Evolutionary conservation across 345 rosid species (phyloP).

Genomic region (Populus euphratica): DNA sequence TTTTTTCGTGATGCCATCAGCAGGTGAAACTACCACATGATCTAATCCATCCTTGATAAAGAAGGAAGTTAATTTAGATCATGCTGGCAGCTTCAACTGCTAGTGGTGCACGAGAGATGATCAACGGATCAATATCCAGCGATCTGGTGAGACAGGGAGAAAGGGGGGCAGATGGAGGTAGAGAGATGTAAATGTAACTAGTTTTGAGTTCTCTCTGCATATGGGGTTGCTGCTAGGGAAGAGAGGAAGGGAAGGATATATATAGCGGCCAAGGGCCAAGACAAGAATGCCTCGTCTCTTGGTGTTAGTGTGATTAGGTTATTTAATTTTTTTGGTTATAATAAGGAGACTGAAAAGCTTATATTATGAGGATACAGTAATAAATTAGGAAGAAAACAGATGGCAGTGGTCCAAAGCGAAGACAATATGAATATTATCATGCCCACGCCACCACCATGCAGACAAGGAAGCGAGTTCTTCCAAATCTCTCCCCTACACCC

Average conservation of each 20-base stretch:
- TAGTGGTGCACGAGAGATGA: conserved; percentile 32
- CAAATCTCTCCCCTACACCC: background rate
- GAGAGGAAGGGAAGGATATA: background rate
- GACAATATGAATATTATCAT: conserved; percentile 42
- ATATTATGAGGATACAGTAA: background rate
- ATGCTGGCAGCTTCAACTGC: conserved; percentile 99
- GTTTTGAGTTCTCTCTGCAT: background rate
- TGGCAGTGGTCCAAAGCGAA: conserved; percentile 38
- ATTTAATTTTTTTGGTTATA: background rate
- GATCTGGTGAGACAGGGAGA: background rate
- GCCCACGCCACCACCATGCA: conserved; percentile 43
- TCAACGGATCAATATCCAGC: too few species aligned
- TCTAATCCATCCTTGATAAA: conserved; percentile 29
- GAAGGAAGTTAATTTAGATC: conserved; percentile 33
- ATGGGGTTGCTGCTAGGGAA: background rate
- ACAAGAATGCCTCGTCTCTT: background rate
- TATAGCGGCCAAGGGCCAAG: background rate
- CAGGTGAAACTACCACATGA: conserved; percentile 58
- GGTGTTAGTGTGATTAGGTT: background rate
- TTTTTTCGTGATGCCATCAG: conserved; percentile 35
- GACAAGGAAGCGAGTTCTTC: conserved; percentile 28
- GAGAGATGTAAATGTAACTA: background rate
- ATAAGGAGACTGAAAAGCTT: background rate
- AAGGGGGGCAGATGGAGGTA: too few species aligned
- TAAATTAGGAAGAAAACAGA: conserved; percentile 10